A percentile compares a stretch with the other conserved stretches of the same genome.
These are phyloP conservation scores for Sphagnum tenellum DNA, from an alignment of 225 moss, liverwort and hornwort genomes.

Conservation along the genomic window DNA sequence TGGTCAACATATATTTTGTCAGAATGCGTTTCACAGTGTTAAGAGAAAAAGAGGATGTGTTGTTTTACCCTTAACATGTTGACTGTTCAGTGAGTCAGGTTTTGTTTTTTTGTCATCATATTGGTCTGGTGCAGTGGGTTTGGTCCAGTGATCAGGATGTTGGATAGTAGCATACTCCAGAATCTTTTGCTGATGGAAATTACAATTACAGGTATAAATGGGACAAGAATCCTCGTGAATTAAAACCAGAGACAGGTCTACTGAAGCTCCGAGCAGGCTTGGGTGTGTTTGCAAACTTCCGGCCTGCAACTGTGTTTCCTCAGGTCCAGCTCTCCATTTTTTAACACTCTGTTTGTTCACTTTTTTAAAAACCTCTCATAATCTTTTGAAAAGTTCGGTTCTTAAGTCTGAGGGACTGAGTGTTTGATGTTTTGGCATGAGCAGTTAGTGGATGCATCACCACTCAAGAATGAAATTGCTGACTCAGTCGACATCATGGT, in stretches of 20 bases:
- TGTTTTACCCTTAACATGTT: too few species aligned
- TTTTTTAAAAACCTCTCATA: background rate
- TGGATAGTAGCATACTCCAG: too few species aligned
- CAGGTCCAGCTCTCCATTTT: constrained; percentile 25
- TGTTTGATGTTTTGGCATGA: constrained; percentile 2
- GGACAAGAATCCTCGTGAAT: constrained; percentile 65
- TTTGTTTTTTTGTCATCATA: too few species aligned
- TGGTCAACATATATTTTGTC: too few species aligned
- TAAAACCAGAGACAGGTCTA: constrained; percentile 93
- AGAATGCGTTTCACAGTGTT: too few species aligned
- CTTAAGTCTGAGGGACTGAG: too few species aligned
- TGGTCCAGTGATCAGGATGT: too few species aligned
- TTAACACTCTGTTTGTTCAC: background rate
- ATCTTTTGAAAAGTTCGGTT: too few species aligned
- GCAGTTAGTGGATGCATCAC: constrained; percentile 85
- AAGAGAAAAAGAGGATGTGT: too few species aligned
- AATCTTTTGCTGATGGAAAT: too few species aligned
- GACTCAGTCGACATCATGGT: constrained; percentile 98
- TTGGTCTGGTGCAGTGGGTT: too few species aligned
- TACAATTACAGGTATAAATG: constrained; percentile 76
- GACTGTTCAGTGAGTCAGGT: too few species aligned
- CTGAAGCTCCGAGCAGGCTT: constrained; percentile 80
- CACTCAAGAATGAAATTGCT: constrained; percentile 75
- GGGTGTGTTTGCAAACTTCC: constrained; percentile 75
- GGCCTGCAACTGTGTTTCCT: constrained; percentile 77